phyloP scores from a whole-genome alignment of 129 eudicot species.

The Chrysanthemum lavandulifolium region DNA sequence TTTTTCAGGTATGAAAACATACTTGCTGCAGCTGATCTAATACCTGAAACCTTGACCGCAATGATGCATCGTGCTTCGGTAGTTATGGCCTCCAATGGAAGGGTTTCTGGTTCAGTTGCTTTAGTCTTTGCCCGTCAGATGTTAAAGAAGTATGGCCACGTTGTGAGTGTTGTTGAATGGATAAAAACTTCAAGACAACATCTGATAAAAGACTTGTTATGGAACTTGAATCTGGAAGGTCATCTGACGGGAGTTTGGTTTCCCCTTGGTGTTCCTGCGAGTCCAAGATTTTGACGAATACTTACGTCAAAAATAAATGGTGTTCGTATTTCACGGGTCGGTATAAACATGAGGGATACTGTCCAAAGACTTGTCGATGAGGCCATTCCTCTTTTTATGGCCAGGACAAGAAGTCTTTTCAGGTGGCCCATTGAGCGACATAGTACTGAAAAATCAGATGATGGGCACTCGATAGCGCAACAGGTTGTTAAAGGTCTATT shows the following conservation, averaged over 20 bases:
- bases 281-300: conserved; percentile 83
- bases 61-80: conserved; percentile 67
- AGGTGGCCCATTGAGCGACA: conserved; percentile 43
- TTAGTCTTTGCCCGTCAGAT: conserved; percentile 72
- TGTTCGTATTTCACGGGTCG: conserved; percentile 78
- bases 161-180: conserved; percentile 79
- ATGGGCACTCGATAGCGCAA: conserved; percentile 62
- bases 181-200: conserved; percentile 62
- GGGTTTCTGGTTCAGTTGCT: conserved; percentile 68
- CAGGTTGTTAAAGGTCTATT: conserved; percentile 69
- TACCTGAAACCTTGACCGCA: conserved; percentile 86
- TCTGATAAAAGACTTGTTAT: conserved; percentile 72
- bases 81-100: conserved; percentile 65
- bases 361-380: conserved; percentile 77
- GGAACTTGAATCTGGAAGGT: conserved; percentile 80
- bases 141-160: conserved; percentile 65
- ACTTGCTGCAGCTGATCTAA: conserved; percentile 79
- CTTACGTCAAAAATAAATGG: conserved; percentile 76
- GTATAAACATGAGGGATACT: conserved; percentile 77
- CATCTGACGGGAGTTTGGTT: conserved; percentile 73
- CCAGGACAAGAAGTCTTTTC: conserved; percentile 73
- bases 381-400: conserved; percentile 50
- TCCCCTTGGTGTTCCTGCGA: conserved; percentile 83
- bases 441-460: conserved; percentile 67
- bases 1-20: conserved; percentile 82